A percentile compares a stretch with the other conserved stretches of the same genome.
phyloP scores from a whole-genome alignment of 2,329 filamentous ascomycete genomes.

The Elsinoe ampelina region DNA sequence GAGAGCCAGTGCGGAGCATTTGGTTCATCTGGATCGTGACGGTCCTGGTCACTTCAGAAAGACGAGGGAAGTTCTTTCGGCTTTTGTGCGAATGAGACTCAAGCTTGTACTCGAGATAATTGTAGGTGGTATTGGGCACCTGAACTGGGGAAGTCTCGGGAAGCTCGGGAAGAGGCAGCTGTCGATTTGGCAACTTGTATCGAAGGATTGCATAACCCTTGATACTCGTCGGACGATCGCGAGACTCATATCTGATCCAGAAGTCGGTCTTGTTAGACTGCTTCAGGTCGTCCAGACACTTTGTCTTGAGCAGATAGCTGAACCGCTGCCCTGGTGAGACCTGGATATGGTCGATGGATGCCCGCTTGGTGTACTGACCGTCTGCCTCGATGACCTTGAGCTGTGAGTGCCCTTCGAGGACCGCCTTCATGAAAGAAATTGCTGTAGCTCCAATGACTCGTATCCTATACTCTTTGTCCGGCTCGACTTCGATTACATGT shows the following conservation, averaged over 20 bases:
- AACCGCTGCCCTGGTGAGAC: slow-evolving; percentile 51
- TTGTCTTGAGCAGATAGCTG: slow-evolving; percentile 42
- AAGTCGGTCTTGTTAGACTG: slow-evolving; percentile 23
- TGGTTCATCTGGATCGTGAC: slow-evolving; percentile 24
- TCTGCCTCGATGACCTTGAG: slow-evolving; percentile 55
- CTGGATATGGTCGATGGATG: slow-evolving; percentile 44
- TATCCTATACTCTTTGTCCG: slow-evolving; percentile 52
- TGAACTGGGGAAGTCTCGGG: background rate
- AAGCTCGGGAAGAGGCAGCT: slow-evolving; percentile 19
- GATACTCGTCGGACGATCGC: slow-evolving; percentile 39
- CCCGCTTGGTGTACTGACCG: slow-evolving; percentile 41
- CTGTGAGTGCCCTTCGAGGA: slow-evolving; percentile 47
- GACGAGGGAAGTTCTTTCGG: slow-evolving; percentile 26
- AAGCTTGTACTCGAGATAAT: slow-evolving; percentile 33
- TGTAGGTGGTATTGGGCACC: slow-evolving; percentile 24
- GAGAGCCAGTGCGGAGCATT: background rate
- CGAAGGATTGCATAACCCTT: slow-evolving; percentile 43
- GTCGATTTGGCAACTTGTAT: slow-evolving; percentile 25
- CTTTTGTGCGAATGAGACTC: slow-evolving; percentile 23
- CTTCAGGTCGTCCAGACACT: slow-evolving; percentile 14
- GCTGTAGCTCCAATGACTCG: slow-evolving; percentile 50
- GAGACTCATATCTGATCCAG: slow-evolving; percentile 42
- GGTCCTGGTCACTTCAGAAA: slow-evolving; percentile 27
- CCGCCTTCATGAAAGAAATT: slow-evolving; percentile 46
- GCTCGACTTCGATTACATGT: slow-evolving; percentile 49